phyloP scores from a whole-genome alignment of 306 rosid genomes.

The Coriaria nepalensis region DNA sequence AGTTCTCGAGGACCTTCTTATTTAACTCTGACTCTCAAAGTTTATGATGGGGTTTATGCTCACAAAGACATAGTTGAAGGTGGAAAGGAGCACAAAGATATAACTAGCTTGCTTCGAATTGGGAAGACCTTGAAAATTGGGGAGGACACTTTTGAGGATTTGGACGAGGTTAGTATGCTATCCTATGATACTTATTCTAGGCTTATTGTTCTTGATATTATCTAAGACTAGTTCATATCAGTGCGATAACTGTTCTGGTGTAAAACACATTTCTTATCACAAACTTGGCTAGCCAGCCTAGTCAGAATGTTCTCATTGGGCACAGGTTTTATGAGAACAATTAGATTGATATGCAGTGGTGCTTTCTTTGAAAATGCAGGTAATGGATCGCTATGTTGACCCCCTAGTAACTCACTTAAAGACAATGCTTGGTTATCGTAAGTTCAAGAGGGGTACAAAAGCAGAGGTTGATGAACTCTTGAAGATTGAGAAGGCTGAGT shows the following conservation, averaged over 20 bases:
- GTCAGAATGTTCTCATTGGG: no score
- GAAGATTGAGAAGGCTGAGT: constrained; percentile 61
- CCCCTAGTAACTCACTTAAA: constrained; percentile 81
- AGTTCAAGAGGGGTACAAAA: constrained; percentile 71
- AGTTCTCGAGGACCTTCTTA: constrained; percentile 89
- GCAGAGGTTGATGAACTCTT: constrained; percentile 85
- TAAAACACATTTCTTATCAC: no score
- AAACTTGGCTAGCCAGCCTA: no score
- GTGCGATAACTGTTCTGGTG: no score
- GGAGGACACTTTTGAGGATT: constrained; percentile 95
- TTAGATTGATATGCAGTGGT: background rate
- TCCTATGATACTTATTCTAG: background rate
- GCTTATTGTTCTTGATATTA: no score
- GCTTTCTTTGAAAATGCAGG: constrained; percentile 27
- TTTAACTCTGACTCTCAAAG: constrained; percentile 83
- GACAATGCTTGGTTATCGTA: constrained; percentile 77
- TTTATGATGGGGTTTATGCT: constrained; percentile 91
- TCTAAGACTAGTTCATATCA: no score
- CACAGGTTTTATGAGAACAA: no score
- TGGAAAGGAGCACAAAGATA: constrained; percentile 95
- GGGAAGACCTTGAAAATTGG: constrained; percentile 97
- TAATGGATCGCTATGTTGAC: constrained; percentile 97
- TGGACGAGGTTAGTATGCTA: constrained; percentile 66
- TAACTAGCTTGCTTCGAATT: constrained; percentile 83
- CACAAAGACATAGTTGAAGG: constrained; percentile 95